Conservation (phyloP, 345 rosid species). For the Hypericum androsaemum region DNA sequence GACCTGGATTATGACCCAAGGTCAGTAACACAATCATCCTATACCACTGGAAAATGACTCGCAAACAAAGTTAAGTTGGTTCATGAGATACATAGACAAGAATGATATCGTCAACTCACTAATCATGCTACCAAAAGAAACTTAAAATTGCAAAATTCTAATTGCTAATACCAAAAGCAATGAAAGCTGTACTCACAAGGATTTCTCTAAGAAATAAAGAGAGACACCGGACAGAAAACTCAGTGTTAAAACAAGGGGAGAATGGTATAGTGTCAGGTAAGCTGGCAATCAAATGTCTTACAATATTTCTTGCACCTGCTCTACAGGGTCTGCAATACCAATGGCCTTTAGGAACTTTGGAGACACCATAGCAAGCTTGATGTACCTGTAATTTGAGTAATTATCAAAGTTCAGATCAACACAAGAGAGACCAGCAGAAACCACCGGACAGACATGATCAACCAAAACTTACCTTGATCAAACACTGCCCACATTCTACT, state of each 20-base stretch:
- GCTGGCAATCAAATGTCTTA: slow-evolving; percentile 15
- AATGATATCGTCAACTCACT: not conserved
- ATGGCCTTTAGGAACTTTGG: slow-evolving; percentile 30
- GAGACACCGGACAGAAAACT: not conserved
- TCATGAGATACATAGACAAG: not conserved
- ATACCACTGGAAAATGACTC: not conserved
- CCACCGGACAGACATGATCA: slow-evolving; percentile 2
- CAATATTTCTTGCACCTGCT: slow-evolving; percentile 27
- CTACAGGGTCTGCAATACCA: slow-evolving; percentile 48
- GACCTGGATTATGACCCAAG: slow-evolving; percentile 18
- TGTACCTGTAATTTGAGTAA: slow-evolving; percentile 28
- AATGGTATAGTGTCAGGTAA: not conserved
- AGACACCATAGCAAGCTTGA: slow-evolving; percentile 48
- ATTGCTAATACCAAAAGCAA: too few relatives aligned
- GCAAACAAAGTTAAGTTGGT: too few relatives aligned
- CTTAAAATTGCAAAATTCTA: too few relatives aligned
- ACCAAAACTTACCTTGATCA: slow-evolving; percentile 23
- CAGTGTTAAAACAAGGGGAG: not conserved
- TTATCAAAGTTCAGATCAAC: slow-evolving; percentile 6
- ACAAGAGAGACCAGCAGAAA: not conserved
- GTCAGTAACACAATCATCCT: not conserved
- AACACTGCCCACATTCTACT: slow-evolving; percentile 34
- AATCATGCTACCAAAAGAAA: too few relatives aligned
- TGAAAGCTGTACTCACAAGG: too few relatives aligned
- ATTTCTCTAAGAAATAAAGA: not conserved